These are phyloP conservation scores for Gilbertella persicaria DNA, from an alignment of 371 early-diverging fungal species.

Conservation along the genomic window DNA sequence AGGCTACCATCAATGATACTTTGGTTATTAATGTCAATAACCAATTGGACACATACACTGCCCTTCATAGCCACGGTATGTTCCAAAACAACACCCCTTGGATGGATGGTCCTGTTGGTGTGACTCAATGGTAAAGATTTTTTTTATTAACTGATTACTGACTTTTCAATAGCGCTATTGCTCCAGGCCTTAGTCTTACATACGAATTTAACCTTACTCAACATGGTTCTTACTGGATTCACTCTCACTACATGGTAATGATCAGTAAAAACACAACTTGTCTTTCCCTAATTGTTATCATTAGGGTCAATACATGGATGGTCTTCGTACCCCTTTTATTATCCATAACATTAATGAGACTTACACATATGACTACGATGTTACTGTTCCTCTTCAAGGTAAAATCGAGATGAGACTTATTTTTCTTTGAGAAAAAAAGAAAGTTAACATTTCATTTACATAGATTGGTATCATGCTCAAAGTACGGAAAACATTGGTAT, in stretches of 20 bases:
- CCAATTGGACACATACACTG: constrained; percentile 51
- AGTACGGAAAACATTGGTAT: constrained; percentile 38
- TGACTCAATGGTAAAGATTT: constrained; percentile 58
- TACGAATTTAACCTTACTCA: constrained; percentile 59
- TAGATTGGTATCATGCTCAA: constrained; percentile 73
- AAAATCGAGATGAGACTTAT: constrained; percentile 8
- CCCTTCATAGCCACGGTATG: constrained; percentile 76
- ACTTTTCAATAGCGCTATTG: constrained; percentile 25
- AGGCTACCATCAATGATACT: constrained; percentile 55
- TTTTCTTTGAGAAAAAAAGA: constrained; percentile 16
- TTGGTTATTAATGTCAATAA: constrained; percentile 65
- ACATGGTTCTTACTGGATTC: constrained; percentile 35
- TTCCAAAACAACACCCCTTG: constrained; percentile 63
- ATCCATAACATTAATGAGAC: constrained; percentile 64
- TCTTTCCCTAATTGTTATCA: not conserved
- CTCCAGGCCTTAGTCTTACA: constrained; percentile 53
- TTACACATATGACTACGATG: constrained; percentile 73
- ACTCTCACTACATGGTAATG: constrained; percentile 38
- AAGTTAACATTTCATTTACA: too few species aligned
- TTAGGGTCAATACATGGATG: constrained; percentile 79
- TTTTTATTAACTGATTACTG: not conserved
- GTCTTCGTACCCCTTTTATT: constrained; percentile 75
- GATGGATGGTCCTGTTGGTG: constrained; percentile 68
- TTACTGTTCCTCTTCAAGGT: constrained; percentile 60
- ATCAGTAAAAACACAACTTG: not conserved